These are phyloP conservation scores for Chenopodium berlandieri DNA, from an alignment of 148 eudicot genomes.

Conservation along the genomic window DNA sequence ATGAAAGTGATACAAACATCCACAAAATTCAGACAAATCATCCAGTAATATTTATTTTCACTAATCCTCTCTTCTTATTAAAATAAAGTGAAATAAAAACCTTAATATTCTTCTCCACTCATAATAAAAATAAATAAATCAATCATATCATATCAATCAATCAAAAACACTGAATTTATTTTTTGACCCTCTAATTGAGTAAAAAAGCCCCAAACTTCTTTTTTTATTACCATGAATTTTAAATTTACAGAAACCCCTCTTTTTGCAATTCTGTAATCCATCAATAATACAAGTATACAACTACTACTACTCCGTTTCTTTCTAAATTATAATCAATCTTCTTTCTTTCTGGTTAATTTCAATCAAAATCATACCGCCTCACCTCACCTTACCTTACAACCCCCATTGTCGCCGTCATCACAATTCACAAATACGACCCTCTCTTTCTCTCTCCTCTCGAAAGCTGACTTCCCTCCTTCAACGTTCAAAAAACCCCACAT, in stretches of 20 bases:
- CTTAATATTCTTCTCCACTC: not conserved
- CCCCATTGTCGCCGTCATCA: conserved; percentile 28
- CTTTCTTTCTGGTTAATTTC: not conserved
- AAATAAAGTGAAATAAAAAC: not conserved
- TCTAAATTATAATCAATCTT: too few relatives aligned
- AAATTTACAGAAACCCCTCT: not conserved
- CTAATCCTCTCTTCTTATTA: too few relatives aligned
- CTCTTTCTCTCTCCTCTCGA: conserved; percentile 11
- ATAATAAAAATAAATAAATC: not conserved
- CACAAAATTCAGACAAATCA: not conserved
- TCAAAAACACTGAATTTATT: not conserved
- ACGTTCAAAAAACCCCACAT: conserved; percentile 26
- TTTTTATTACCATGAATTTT: not conserved
- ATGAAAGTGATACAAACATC: not conserved
- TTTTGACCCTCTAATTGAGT: not conserved
- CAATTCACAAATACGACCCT: not conserved
- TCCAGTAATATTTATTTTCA: too few relatives aligned
- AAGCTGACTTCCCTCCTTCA: conserved; percentile 26
- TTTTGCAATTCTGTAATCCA: not conserved
- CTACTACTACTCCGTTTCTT: not conserved
- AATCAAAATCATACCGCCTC: not conserved
- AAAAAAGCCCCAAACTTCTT: not conserved
- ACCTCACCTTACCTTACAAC: not conserved
- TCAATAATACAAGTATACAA: not conserved
- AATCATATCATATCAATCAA: not conserved